Base-by-base conservation (phyloP, 148 eudicot species). In the Heliosperma pusillum region DNA sequence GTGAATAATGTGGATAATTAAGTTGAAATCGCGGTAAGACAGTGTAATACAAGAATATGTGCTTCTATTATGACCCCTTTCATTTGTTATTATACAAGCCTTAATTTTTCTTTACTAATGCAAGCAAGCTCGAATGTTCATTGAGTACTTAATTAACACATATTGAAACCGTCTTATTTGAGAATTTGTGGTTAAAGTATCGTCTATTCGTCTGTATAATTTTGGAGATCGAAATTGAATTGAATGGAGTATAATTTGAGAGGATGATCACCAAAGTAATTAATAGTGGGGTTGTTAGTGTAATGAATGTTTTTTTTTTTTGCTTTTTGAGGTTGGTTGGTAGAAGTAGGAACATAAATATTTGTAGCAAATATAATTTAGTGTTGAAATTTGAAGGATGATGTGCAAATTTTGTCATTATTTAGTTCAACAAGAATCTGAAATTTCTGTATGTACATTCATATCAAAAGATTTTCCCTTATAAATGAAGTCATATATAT, bases 221-320 rank as follows among this genome's bases (percentile, higher is more conserved):
- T 12, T 27, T 47, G 11, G 45, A 12, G 65, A 7, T n/a, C n/a
- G n/a, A n/a, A 11, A 65, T 65, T 5, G 69, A 65, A 65, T 36
- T 29, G 53, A 57, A 56, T 55, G 58, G 24, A 69, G 68, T 75
- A 71, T 71, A 61, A 56, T 29, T 40, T 72, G 59, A 50, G 77
- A 72, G 58, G 56, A 81, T 66, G 72, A 81, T 72, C 52, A 68
- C 21, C 15, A 74, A 63, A 81, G 73, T 70, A 70, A 52, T 24
- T 2, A 70, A 70, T 62, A 72, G 64, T 70, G 74, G 80, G 50
- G 83, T 81, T 81, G 83, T 66, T 81, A 76, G 77, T 76, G 83
- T 67, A 81, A 76, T 81, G 70, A 76, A 81, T 81, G 72, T 77
- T 59, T 69, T 67, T 59, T 69, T 67, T 6, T 30, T 59, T 65